Evolutionary conservation across 1,139 yeast species (phyloP), one percentile per base, ranked within the genome.

Genomic region (Debaryomyces sp.): DNA sequence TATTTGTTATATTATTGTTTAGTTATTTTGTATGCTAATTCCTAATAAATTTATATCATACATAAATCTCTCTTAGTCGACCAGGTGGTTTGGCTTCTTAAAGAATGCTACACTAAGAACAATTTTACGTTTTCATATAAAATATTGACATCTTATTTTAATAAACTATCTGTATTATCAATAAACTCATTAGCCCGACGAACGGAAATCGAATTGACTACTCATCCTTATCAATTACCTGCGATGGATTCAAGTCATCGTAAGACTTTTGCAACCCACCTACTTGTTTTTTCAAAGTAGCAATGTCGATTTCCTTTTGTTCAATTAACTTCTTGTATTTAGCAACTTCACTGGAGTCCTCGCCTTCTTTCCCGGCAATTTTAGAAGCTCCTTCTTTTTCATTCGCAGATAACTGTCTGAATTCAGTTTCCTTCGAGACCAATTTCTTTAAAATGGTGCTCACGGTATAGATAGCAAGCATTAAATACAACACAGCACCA

Each of bases 401-500:
- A 27, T 60, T 60, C 15, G 55, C 52, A 21, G 54, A 53, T 44
- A 75, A 57, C 27, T 60, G 50, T 45, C 79, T 64, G 55, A 67
- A 70, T 44, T 66, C 68, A 26, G 73, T 71, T 62, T 84, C 84
- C 63, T 85, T 85, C 55, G 72, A 71, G 39, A 84, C 84, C 64
- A 84, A 68, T 59, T 84, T 82, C 55, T 74, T 77, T 43, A 85
- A 73, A 47, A 85, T 74, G 33, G 79, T 71, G 52, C 80, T 71
- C 40, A 84, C 83, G 6, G 87, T 84, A 46, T 74, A 75, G 49
- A 85, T 82, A 4, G 88, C 84, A 45, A 83, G 55, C 51, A 73
- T 77, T 54, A 84, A 76, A 63, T 84, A 85, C 54, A 85, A 64
- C 4, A 85, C 84, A 6, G 89, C 89, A 3, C 91, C 92, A 15